Evolutionary conservation across 345 rosid species (phyloP), one percentile per base, ranked within the genome.

Genomic region (Dimocarpus longan): DNA sequence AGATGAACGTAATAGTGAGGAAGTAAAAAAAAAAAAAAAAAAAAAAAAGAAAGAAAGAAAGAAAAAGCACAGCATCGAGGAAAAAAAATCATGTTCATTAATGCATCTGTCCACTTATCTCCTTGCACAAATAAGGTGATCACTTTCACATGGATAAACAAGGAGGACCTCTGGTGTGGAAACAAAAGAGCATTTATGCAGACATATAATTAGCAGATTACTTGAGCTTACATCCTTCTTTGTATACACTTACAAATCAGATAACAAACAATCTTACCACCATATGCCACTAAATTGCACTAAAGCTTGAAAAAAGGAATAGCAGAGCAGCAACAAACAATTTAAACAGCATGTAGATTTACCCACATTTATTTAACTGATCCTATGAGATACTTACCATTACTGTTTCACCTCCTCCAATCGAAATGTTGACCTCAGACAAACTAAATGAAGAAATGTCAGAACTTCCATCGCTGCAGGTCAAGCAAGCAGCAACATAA

Each of bases 361-460:
- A 66, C 43, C 37, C 6, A 70, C 12, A 42, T 60, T 57, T 56
- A 69, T 32, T 43, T 76, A 78, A 80, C 16, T 60, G 68, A 71
- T 67, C 68, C 54, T 6, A 54, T 52, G 46, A 64, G 78, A 82
- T 57, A 86, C 97, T 88, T 71, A 96, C 99, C 93, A 87, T 66
- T 73, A 80, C 86, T 74, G 85, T 85, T 85, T 89, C 91, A 84
- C 87, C 86, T 63, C 97, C 93, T 80, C 82, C 93, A 68, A 96
- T 79, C 8, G 86, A 80, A 73, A 91, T 71, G 79, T 92, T 89
- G 68, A 84, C 88, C 83, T 94, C 93, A 66, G 98, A 91, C 78
- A 87, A 89, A 82, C 83, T 83, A 88, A 91, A 89, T 67, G 87
- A 76, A 74, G 93, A 87, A 70, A 66, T 52, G 24, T 83, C 87